Evolutionary conservation across 768 basidiomycete genomes (phyloP), one percentile per base, ranked within the genome.

Genomic region (Serendipita sp.): DNA sequence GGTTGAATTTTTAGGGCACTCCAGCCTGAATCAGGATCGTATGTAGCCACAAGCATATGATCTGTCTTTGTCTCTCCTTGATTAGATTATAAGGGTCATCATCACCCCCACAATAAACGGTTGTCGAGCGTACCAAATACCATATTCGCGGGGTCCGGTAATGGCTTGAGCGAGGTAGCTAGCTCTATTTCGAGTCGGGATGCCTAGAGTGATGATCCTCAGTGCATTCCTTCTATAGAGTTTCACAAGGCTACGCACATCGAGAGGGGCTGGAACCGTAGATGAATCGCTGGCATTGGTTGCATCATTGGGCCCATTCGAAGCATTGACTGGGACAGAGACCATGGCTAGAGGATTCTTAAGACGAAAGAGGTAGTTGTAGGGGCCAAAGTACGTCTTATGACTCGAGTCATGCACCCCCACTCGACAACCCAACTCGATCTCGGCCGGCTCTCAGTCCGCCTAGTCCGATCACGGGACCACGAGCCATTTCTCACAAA

Each of bases 41-140:
- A 95, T n/a, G 72, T 84, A 74, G 74, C 81, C 42, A 78, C 83
- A 42, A 93, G 72, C 90, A 93, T 93, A 71, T 93, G 90, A 72
- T 93, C 86, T 48, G 87, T 88, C 86, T 80, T 56, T 14, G 62
- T 63, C 53, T 63, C 53, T 11, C 53, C 45, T 48, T 20, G 20
- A 28, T 42, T 42, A 28, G n/a, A 5, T n/a, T 48, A 28, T 48
- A 5, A 48, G 45, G 9, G 5, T 5, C 5, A 38, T n/a, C n/a
- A 0, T 48, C 2, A 3, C 45, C 20, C 45, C 11, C 42, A 42
- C 11, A 42, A 11, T 11, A 11, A 20, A 42, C 20, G 42, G 20
- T 28, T n/a, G 45, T 48, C 20, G 45, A 20, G n/a, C 45, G n/a
- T 28, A 48, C 87, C 86, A 56, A 86, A 88, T 1, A 69, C 70